Evolutionary conservation across 768 basidiomycete species (phyloP), one percentile per base, ranked within the genome.

Genomic region (Kwoniella dejecticola): DNA sequence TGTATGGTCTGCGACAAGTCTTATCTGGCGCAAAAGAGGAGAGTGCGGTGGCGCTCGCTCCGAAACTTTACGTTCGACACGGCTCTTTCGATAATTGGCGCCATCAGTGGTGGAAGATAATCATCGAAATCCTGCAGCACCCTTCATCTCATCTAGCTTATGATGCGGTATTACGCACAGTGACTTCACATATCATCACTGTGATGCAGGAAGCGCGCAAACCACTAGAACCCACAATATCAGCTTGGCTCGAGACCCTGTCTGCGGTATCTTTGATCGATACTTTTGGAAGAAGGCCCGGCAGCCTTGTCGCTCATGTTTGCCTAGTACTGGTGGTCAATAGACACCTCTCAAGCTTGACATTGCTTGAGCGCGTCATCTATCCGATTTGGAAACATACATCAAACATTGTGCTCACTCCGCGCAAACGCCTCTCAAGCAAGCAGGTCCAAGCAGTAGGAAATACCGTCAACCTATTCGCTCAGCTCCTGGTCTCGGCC

Each of bases 371-470:
- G 4, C 57, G 41, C 10, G 23, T 66, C 6, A 26, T 63, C 1
- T 72, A 49, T 30, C 63, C 67, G 11, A 4, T 65, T 2, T 75
- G 74, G 74, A 69, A 67, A 53, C 44, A 62, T 13, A 47, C 56
- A 23, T 56, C 73, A 0, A 11, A 63, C 4, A 42, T 40, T 4
- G 24, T 52, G 13, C 55, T 70, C 5, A 31, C 55, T 3, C 42
- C 60, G 10, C 57, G 62, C 2, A 26, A 52, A 15, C 57, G 70
- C 15, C 36, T 71, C 3, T 40, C 59, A 23, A 15, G 52, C 2
- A 62, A 64, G 44, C 63, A 69, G 31, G 53, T 61, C 1, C 60
- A 50, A 17, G 56, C 62, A 7, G 48, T 68, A 24, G 62, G 56
- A 19, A 45, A 55, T 13, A 62, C 63, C 23, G 50, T 71, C 56